phyloP scores from a whole-genome alignment of 2,329 filamentous ascomycete genomes.

The Aquanectria penicillioides region DNA sequence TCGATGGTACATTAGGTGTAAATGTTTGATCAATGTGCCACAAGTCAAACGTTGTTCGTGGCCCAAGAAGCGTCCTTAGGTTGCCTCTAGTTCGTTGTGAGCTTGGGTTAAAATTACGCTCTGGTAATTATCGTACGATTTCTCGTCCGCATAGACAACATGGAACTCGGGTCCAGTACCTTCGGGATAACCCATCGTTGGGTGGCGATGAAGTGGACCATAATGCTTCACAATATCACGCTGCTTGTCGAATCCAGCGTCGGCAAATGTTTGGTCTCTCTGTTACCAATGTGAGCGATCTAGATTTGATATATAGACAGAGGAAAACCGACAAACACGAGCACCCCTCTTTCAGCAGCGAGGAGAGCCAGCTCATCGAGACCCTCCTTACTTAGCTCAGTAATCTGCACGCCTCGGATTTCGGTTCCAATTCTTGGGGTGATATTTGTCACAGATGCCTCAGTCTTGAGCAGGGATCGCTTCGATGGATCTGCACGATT shows the following conservation, averaged over 20 bases:
- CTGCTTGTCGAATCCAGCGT: constrained; percentile 45
- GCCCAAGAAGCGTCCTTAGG: constrained; percentile 40
- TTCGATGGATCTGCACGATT: constrained; percentile 41
- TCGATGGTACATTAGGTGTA: constrained; percentile 44
- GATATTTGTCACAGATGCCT: constrained; percentile 32
- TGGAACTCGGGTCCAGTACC: constrained; percentile 46
- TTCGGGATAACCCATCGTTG: constrained; percentile 45
- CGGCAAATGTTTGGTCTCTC: constrained; percentile 46
- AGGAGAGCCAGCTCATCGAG: constrained; percentile 45
- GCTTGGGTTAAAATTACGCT: not conserved
- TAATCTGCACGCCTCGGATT: constrained; percentile 44
- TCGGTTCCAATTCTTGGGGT: constrained; percentile 44
- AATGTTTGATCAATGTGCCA: constrained; percentile 49
- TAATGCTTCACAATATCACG: constrained; percentile 43
- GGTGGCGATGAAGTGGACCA: constrained; percentile 45
- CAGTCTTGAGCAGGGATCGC: constrained; percentile 30
- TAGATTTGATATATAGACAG: not conserved
- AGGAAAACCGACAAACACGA: constrained; percentile 43
- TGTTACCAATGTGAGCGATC: constrained; percentile 6
- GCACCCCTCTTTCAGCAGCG: constrained; percentile 44
- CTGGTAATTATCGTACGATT: constrained; percentile 30
- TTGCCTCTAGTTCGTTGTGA: constrained; percentile 33
- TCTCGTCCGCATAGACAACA: constrained; percentile 46
- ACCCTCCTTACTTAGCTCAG: constrained; percentile 33
- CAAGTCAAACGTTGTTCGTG: constrained; percentile 41